Evolutionary conservation across 2,329 filamentous ascomycete genomes (phyloP), one percentile per base, ranked within the genome.

Genomic region (Leptoxyphium fumago): DNA sequence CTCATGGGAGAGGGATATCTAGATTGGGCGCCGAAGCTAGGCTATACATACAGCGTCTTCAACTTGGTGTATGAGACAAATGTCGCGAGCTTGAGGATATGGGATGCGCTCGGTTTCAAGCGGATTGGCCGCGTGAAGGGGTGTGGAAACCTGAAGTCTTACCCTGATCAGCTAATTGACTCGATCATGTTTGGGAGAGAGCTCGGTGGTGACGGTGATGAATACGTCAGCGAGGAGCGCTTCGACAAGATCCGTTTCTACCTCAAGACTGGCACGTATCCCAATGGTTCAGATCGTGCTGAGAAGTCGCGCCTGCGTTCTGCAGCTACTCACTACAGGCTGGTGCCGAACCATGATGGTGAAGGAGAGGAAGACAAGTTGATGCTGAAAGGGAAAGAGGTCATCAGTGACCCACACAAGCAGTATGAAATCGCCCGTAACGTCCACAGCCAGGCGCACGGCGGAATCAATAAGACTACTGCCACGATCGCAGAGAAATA

Each of bases 221-320:
- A 91, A 62, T 80, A 84, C 61, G 82, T 89, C 56, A 88, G 82
- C 63, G 88, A 95, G 70, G 88, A 95, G 68, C 84, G 91, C 54
- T 96, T 96, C 71, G 89, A 95, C 71, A 95, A 95, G 72, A 96
- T 96, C 62, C 83, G 88, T 59, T 96, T 84, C 71, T 96, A 96
- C 66, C 78, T 96, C 59, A 93, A 94, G 66, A 86, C 88, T 63
- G 82, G 82, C 59, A 86, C 88, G 63, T 96, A 98, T 63, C 91
- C 91, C 47, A 80, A 82, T 56, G 89, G 88, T 49, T 88, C 89
- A 59, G 87, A 95, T 70, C 78, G 89, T 46, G 88, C 88, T 45
- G 91, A 96, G 65, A 96, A 96, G 75, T 89, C 82, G 66, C 83
- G 89, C 55, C 77, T 98, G 45, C 78, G 91, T 55, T 94, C 84